phyloP scores from a whole-genome alignment of 176 grass and related monocot genomes.

The Raddia guianensis region DNA sequence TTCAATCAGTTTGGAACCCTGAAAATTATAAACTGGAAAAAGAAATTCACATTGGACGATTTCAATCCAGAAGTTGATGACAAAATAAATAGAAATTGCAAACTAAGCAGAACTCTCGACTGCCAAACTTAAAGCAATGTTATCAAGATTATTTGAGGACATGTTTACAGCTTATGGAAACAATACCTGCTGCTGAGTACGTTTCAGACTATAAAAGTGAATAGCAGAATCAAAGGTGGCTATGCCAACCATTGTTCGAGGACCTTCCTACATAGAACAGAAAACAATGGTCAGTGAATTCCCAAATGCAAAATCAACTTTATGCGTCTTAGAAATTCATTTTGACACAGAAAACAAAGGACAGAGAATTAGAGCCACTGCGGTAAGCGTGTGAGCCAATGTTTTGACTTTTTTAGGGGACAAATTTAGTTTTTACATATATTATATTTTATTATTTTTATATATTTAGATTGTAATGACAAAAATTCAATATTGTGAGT shows the following conservation, averaged over 20 bases:
- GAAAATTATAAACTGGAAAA: not conserved
- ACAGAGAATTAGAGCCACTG: not conserved
- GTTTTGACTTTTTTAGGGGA: not conserved
- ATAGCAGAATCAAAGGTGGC: conserved; percentile 86
- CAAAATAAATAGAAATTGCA: conserved; percentile 7
- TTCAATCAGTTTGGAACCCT: not conserved
- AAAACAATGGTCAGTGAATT: not conserved
- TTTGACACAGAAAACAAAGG: not conserved
- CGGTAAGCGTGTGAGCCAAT: not conserved
- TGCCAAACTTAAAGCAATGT: conserved; percentile 3
- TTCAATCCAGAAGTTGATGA: not conserved
- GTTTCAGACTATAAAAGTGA: conserved; percentile 91
- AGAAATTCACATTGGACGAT: not conserved
- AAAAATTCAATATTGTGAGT: not conserved
- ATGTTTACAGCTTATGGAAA: not conserved
- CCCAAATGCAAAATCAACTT: conserved; percentile 5
- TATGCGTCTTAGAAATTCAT: not conserved
- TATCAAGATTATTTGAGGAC: not conserved
- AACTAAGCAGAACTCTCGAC: not conserved
- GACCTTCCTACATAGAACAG: conserved; percentile 69
- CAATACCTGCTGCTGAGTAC: conserved; percentile 76
- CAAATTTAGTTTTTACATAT: not conserved
- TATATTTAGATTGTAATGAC: not conserved
- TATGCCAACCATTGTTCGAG: conserved; percentile 80
- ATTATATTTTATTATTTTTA: not conserved